Conservation (phyloP, 2,329 filamentous ascomycete genomes). For the Cryphonectria carpinicola region DNA sequence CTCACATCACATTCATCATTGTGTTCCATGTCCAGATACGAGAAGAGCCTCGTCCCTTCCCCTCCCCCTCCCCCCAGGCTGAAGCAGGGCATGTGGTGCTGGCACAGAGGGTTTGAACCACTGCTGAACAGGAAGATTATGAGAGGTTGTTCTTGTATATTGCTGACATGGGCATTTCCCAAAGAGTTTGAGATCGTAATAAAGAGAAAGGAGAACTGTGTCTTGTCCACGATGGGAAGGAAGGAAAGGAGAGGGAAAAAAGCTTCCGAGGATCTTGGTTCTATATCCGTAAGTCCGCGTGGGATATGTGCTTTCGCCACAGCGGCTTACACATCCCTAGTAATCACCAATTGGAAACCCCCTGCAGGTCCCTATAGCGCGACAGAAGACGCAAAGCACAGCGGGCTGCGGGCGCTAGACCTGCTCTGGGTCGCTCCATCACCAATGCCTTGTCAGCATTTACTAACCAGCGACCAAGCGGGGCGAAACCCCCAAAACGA, state of each 20-base stretch:
- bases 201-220: background rate
- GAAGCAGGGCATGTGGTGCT: too few relatives aligned
- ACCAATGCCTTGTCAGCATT: constrained; percentile 13
- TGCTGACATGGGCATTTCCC: background rate
- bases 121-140: too few relatives aligned
- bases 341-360: background rate
- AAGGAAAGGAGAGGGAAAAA: background rate
- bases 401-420: background rate
- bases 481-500: background rate
- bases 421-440: background rate
- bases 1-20: background rate
- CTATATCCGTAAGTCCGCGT: background rate
- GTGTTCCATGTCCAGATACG: too few relatives aligned
- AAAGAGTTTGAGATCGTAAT: background rate
- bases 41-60: too few relatives aligned
- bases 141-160: too few relatives aligned
- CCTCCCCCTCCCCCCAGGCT: too few relatives aligned
- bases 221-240: background rate
- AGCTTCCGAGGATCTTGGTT: background rate
- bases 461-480: constrained; percentile 10
- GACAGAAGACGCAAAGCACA: background rate
- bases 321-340: background rate
- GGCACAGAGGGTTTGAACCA: too few relatives aligned
- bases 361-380: background rate
- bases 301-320: background rate